Percentiles rank a stretch among this genome's conserved stretches.
Evolutionary conservation across 2,329 filamentous ascomycete species (phyloP).

Genomic region (Claviceps spartinae): DNA sequence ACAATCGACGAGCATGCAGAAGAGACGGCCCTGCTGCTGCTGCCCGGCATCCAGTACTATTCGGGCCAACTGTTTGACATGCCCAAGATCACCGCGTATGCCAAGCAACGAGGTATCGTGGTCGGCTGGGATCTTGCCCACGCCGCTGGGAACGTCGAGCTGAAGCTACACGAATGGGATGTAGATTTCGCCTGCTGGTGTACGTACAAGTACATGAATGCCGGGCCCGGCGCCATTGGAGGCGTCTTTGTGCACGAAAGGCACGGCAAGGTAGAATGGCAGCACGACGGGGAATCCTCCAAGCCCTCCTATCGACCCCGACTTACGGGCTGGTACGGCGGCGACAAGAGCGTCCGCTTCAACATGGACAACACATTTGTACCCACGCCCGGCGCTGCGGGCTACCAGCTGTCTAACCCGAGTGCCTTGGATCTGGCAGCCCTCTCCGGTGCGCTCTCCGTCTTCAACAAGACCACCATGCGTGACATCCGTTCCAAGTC

Average conservation of each 20-base stretch:
- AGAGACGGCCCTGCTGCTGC: slow-evolving; percentile 59
- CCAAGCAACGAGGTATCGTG: slow-evolving; percentile 54
- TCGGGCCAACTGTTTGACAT: slow-evolving; percentile 85
- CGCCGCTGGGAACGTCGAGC: slow-evolving; percentile 69
- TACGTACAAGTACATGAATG: slow-evolving; percentile 89
- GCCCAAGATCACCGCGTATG: slow-evolving; percentile 61
- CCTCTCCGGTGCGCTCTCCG: slow-evolving; percentile 57
- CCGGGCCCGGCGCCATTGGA: slow-evolving; percentile 68
- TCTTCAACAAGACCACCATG: slow-evolving; percentile 64
- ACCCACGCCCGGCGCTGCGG: slow-evolving; percentile 63
- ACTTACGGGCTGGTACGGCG: slow-evolving; percentile 78
- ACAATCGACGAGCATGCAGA: slow-evolving; percentile 63
- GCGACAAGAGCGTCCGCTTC: slow-evolving; percentile 63
- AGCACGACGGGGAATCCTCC: slow-evolving; percentile 17
- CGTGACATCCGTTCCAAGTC: slow-evolving; percentile 55
- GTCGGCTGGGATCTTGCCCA: slow-evolving; percentile 87
- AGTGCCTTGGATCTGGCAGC: slow-evolving; percentile 65
- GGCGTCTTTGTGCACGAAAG: slow-evolving; percentile 69
- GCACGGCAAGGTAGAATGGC: slow-evolving; percentile 44
- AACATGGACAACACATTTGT: slow-evolving; percentile 71
- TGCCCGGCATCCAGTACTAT: slow-evolving; percentile 86
- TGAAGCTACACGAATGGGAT: slow-evolving; percentile 73
- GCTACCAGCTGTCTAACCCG: slow-evolving; percentile 76
- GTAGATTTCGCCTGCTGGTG: slow-evolving; percentile 91
- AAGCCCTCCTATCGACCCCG: slow-evolving; percentile 43